Conservation (phyloP, 2,329 filamentous ascomycete species). For the Exserohilum rostratum region DNA sequence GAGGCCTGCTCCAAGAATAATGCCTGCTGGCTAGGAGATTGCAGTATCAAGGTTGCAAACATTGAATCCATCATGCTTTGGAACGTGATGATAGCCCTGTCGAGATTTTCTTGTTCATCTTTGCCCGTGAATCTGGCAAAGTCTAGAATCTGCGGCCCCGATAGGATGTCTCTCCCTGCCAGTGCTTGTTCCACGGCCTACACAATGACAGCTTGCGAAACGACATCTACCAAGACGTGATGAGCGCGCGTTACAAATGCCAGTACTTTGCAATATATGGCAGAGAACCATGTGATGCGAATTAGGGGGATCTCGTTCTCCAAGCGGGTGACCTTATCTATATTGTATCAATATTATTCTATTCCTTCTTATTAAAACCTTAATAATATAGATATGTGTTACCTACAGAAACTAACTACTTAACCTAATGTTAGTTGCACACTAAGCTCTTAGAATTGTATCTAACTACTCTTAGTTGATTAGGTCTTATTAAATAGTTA, state of each 20-base stretch:
- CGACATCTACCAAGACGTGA: constrained; percentile 9
- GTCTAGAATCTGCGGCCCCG: constrained; percentile 6
- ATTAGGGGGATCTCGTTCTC: constrained; percentile 8
- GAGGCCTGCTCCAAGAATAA: too few species aligned
- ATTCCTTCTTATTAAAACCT: too few species aligned
- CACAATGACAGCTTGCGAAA: constrained; percentile 3
- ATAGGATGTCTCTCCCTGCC: constrained; percentile 2
- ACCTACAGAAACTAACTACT: too few species aligned
- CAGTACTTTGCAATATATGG: constrained; percentile 7
- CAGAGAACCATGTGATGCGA: constrained; percentile 13
- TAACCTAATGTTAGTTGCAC: too few species aligned
- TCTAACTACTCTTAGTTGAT: too few species aligned
- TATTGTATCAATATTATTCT: too few species aligned
- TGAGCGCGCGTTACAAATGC: constrained; percentile 8
- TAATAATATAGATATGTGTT: too few species aligned
- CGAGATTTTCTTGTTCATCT: constrained; percentile 11
- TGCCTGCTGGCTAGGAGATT: too few species aligned
- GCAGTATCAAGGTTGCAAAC: too few species aligned
- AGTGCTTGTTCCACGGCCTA: too few species aligned
- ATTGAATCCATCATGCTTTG: constrained; percentile 5
- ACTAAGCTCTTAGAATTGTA: too few species aligned
- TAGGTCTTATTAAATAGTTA: too few species aligned
- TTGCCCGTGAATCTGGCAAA: constrained; percentile 6
- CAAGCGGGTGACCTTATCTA: neutral
- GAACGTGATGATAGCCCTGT: constrained; percentile 1